Conservation (phyloP, 2,329 filamentous ascomycete species). For the Thelonectria discophora region DNA sequence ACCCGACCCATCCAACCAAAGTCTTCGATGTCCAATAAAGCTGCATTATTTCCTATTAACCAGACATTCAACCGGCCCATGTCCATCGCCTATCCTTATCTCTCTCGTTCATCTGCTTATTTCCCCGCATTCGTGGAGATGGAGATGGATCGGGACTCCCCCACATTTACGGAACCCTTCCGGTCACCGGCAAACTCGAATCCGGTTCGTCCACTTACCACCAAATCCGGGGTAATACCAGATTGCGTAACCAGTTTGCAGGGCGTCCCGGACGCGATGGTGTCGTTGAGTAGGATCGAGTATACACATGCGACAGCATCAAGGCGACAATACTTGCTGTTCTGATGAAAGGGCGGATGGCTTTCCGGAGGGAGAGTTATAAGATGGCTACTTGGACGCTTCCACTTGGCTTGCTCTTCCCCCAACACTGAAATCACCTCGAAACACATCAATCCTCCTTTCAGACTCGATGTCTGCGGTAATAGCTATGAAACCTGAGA, state of each 20-base stretch:
- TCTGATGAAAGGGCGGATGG: too few species aligned
- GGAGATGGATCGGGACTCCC: neutral
- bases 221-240: slow-evolving; percentile 11
- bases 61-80: neutral
- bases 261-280: slow-evolving; percentile 1
- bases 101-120: neutral
- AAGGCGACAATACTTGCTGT: neutral
- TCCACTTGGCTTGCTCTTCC: neutral
- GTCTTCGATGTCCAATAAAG: neutral
- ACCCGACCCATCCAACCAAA: neutral
- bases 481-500: slow-evolving; percentile 7
- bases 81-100: neutral
- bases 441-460: neutral
- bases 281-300: neutral
- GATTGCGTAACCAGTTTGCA: slow-evolving; percentile 12
- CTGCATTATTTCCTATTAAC: neutral
- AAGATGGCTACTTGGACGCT: neutral
- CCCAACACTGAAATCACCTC: neutral
- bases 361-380: neutral
- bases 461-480: neutral
- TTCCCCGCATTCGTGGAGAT: neutral
- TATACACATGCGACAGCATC: neutral
- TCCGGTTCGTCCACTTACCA: slow-evolving; percentile 12
- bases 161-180: neutral
- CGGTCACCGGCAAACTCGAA: slow-evolving; percentile 9